Evolutionary conservation across 192 early-diverging fungal species (phyloP), one percentile per base, ranked within the genome.

Genomic region (Backusella australiensis): DNA sequence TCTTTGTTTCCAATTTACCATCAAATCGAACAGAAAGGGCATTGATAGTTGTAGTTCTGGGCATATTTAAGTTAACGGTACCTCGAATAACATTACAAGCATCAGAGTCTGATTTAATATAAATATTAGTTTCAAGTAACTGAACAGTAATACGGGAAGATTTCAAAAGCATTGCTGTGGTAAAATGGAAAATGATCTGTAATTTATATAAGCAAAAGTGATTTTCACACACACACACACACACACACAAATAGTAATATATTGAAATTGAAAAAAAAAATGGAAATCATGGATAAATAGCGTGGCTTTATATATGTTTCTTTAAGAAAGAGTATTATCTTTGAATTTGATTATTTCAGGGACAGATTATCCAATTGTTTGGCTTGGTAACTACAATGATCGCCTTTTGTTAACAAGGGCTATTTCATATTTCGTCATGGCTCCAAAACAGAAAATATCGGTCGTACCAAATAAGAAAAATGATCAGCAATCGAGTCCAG

Each of bases 61-160:
- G 68, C 21, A 69, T 14, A 12, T 38, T 69, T 11, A 69, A 38
- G 7, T 69, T 69, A 26, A 69, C n/a, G 4, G 68, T 69, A 26
- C 68, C 68, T 3, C 68, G 34, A 23, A 69, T 69, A 41, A 69
- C 68, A 23, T 69, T 69, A 29, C 23, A 63, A 12, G 56, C 56
- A 23, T 69, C 35, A 21, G 68, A 69, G 1, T 21, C 21, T 12
- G 68, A 23, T 36, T 69, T 38, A 69, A 69, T 38, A 11, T 38
- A 69, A 21, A 69, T 69, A 26, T 19, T 69, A 38, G 68, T 19
- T 69, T 69, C 68, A 69, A 69, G 68, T 69, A 69, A 69, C 41
- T 69, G 68, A 69, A 69, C 21, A 11, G 68, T 69, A 23, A 69
- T 69, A 35, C 23, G n/a, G n/a, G 68, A 69, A 38, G 68, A 11